Conservation (phyloP, 2,329 filamentous ascomycete species). For the Colletotrichum tamarilloi region DNA sequence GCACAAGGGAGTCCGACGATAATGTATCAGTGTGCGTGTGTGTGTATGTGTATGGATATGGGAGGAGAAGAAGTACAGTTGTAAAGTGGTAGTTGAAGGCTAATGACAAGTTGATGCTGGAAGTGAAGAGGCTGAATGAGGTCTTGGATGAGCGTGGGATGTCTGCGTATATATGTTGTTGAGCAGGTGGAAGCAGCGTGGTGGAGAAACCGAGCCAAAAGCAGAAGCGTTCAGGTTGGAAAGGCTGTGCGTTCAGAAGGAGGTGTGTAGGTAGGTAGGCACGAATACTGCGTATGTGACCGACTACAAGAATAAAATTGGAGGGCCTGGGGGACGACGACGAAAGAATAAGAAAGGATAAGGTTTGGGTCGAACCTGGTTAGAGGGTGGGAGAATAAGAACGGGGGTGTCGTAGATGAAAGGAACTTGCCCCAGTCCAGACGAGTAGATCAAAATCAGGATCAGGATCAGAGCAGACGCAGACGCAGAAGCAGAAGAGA, state of each 20-base stretch:
- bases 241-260: conserved; percentile 22
- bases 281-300: background rate
- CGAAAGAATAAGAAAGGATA: conserved; percentile 31
- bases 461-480: background rate
- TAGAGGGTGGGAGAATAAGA: conserved; percentile 21
- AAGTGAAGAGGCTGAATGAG: conserved; percentile 1
- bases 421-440: background rate
- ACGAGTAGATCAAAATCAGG: conserved; percentile 8
- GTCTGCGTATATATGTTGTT: conserved; percentile 31
- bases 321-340: conserved; percentile 18
- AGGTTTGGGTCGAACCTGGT: conserved; percentile 32
- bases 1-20: background rate
- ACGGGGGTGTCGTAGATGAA: background rate
- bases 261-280: background rate
- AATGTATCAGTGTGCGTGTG: background rate
- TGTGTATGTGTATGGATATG: conserved; percentile 4
- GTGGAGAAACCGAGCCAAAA: conserved; percentile 25
- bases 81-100: background rate
- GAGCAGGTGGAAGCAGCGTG: conserved; percentile 33
- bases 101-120: background rate
- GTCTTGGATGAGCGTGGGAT: conserved; percentile 24
- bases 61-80: background rate
- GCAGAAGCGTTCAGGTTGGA: conserved; percentile 8
- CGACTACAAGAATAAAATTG: conserved; percentile 27
- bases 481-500: background rate